Percentiles rank a stretch among this genome's conserved stretches.
phyloP scores from a whole-genome alignment of 2,329 filamentous ascomycete species.

The Trichoderma lentiforme region DNA sequence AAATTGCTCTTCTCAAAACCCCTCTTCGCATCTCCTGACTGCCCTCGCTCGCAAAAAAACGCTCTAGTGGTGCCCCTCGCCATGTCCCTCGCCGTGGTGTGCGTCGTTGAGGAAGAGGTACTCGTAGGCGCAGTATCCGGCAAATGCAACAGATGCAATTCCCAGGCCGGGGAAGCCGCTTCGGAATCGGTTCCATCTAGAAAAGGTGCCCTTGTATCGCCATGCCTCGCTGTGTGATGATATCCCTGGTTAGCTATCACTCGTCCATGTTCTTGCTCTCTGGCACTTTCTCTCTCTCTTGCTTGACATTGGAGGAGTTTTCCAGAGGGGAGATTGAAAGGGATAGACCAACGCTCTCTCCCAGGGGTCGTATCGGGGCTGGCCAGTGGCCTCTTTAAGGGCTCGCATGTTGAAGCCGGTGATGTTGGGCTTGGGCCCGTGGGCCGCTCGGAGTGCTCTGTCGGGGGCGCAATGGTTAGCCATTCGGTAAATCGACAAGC shows the following conservation, averaged over 20 bases:
- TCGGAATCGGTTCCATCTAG: constrained; percentile 85
- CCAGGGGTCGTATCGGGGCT: constrained; percentile 63
- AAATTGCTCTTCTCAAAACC: not conserved
- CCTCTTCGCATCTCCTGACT: constrained; percentile 21
- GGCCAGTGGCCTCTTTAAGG: constrained; percentile 68
- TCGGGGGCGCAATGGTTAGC: constrained; percentile 9
- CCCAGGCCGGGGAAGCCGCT: constrained; percentile 84
- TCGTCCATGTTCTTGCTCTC: not conserved
- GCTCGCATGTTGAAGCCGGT: constrained; percentile 89
- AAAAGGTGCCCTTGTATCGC: constrained; percentile 88
- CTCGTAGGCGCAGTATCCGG: constrained; percentile 85
- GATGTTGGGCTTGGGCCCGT: constrained; percentile 65
- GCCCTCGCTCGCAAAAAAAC: constrained; percentile 4
- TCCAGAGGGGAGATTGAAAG: not conserved
- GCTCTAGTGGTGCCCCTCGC: constrained; percentile 57
- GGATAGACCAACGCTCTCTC: constrained; percentile 54
- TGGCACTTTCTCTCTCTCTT: not conserved
- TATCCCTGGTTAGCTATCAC: not conserved
- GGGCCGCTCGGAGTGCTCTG: constrained; percentile 50
- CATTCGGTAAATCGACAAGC: not conserved
- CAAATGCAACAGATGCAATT: constrained; percentile 87
- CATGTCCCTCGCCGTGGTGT: constrained; percentile 51
- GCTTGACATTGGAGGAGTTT: not conserved
- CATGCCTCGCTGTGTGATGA: constrained; percentile 72
- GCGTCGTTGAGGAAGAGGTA: constrained; percentile 78